These are phyloP conservation scores for Candida gorgasii DNA, from an alignment of 805 yeast species.

Conservation along the genomic window DNA sequence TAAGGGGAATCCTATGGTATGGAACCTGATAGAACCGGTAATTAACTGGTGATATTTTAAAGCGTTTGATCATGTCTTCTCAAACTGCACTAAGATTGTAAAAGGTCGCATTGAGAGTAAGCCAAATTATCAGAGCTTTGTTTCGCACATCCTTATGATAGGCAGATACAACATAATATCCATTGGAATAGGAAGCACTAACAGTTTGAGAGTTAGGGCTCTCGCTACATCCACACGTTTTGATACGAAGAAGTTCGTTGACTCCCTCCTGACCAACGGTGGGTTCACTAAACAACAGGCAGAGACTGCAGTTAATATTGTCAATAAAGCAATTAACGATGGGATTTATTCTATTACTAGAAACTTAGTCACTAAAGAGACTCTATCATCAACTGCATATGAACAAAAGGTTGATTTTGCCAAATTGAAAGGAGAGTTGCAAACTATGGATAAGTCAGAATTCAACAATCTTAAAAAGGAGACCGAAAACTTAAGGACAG, in stretches of 20 bases:
- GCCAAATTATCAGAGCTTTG: neutral
- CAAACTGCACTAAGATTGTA: too few relatives aligned
- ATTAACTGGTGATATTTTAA: neutral
- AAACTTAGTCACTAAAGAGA: slow-evolving; percentile 82
- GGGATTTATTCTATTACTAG: slow-evolving; percentile 75
- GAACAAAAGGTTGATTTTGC: slow-evolving; percentile 97
- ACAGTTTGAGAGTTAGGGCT: too few relatives aligned
- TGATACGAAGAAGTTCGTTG: slow-evolving; percentile 75
- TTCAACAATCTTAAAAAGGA: slow-evolving; percentile 80
- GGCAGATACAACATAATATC: neutral
- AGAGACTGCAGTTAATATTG: slow-evolving; percentile 71
- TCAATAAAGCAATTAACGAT: slow-evolving; percentile 74
- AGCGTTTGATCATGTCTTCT: neutral
- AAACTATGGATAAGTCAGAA: slow-evolving; percentile 83
- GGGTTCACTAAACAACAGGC: slow-evolving; percentile 73
- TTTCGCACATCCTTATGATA: neutral
- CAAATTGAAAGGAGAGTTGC: slow-evolving; percentile 87
- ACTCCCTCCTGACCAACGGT: slow-evolving; percentile 66
- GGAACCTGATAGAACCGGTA: neutral
- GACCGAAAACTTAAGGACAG: slow-evolving; percentile 80
- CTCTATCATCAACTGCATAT: slow-evolving; percentile 79
- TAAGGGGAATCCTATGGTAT: neutral
- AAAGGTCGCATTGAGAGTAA: too few relatives aligned
- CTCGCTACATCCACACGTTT: slow-evolving; percentile 47
- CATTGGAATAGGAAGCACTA: neutral